Evolutionary conservation across 2,329 filamentous ascomycete genomes (phyloP).

Genomic region (Huntiella bhutanensis): DNA sequence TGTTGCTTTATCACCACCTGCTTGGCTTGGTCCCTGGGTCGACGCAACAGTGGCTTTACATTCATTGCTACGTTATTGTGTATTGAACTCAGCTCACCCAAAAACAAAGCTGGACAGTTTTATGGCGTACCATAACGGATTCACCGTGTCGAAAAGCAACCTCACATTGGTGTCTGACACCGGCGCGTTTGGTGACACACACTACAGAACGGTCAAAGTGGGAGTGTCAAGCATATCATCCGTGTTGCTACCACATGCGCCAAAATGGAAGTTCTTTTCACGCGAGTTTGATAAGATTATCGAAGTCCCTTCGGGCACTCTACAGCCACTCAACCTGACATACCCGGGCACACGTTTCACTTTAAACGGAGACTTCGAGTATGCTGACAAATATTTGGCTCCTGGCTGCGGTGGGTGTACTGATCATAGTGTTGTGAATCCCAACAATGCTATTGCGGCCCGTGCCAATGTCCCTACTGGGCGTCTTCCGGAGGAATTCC

Average conservation of each 20-base stretch:
- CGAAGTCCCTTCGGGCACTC: no score
- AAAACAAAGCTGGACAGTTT: slow-evolving; percentile 24
- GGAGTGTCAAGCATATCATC: slow-evolving; percentile 15
- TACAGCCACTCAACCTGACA: no score
- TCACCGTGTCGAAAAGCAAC: no score
- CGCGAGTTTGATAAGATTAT: not conserved
- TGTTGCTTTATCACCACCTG: slow-evolving; percentile 31
- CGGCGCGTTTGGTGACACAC: slow-evolving; percentile 20
- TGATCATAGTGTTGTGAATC: slow-evolving; percentile 16
- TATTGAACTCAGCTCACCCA: slow-evolving; percentile 18
- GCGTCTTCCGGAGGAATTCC: slow-evolving; percentile 34
- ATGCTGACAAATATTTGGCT: no score
- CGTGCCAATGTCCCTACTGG: slow-evolving; percentile 27
- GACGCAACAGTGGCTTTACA: not conserved
- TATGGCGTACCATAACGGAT: no score
- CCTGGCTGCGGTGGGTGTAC: no score
- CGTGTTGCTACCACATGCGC: slow-evolving; percentile 27
- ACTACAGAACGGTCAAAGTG: slow-evolving; percentile 17
- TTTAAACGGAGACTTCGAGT: no score
- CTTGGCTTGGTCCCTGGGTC: not conserved
- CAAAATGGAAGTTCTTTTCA: slow-evolving; percentile 24
- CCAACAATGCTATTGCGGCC: slow-evolving; percentile 33
- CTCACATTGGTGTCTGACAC: slow-evolving; percentile 16
- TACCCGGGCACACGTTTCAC: no score
- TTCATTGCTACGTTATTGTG: slow-evolving; percentile 20